A percentile compares a stretch with the other conserved stretches of the same genome.
phyloP scores from a whole-genome alignment of 2,329 filamentous ascomycete species.

The Neonectria punicea region DNA sequence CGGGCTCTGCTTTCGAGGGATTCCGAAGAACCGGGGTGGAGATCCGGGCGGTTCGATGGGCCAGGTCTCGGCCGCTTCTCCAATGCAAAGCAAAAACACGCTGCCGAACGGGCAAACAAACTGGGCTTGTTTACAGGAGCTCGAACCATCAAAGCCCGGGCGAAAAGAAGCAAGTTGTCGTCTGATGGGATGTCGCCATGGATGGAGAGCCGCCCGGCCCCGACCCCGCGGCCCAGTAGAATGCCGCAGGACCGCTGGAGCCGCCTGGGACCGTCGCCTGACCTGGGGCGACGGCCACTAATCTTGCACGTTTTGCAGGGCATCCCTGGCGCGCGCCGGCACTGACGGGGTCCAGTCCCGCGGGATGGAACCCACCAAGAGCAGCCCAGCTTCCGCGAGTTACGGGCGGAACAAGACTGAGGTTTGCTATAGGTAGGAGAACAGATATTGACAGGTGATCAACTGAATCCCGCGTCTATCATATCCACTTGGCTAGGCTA shows the following conservation, averaged over 20 bases:
- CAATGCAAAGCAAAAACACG: neutral
- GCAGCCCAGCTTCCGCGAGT: neutral
- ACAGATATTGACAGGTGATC: neutral
- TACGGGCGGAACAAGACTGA: neutral
- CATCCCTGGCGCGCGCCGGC: slow-evolving; percentile 9
- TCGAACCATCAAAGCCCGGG: neutral
- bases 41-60: neutral
- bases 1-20: neutral
- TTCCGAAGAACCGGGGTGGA: neutral
- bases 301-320: slow-evolving; percentile 11
- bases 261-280: slow-evolving; percentile 7
- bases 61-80: neutral
- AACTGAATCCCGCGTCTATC: neutral
- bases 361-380: neutral
- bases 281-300: slow-evolving; percentile 10
- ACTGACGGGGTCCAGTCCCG: slow-evolving; percentile 5
- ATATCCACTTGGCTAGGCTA: neutral
- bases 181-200: slow-evolving; percentile 27
- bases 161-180: slow-evolving; percentile 27
- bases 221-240: slow-evolving; percentile 11
- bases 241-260: slow-evolving; percentile 8
- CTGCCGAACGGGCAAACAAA: neutral
- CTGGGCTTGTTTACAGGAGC: neutral
- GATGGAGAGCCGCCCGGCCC: slow-evolving; percentile 14
- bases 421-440: neutral